Percentiles rank a stretch among this genome's conserved stretches.
These are phyloP conservation scores for Xylaria sp. DNA, from an alignment of 2,329 filamentous ascomycete genomes.

Conservation along the genomic window DNA sequence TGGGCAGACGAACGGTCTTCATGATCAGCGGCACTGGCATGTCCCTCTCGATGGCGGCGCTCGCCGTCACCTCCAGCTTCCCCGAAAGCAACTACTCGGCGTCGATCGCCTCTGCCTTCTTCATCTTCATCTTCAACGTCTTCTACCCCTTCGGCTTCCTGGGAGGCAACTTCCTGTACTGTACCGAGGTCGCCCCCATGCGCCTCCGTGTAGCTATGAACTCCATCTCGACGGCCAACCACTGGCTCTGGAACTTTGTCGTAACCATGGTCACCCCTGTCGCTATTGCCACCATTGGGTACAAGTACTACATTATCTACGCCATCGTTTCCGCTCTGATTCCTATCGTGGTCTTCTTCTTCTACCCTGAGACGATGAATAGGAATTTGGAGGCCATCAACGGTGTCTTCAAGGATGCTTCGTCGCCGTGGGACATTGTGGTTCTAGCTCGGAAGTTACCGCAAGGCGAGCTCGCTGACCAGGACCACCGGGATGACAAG, in stretches of 20 bases:
- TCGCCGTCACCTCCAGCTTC: constrained; percentile 59
- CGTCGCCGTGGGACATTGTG: constrained; percentile 13
- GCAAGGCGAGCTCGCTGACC: constrained; percentile 2
- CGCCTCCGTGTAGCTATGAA: constrained; percentile 61
- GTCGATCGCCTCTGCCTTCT: constrained; percentile 56
- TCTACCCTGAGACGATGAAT: constrained; percentile 66
- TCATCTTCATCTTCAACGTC: constrained; percentile 58
- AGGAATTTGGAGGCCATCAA: constrained; percentile 11
- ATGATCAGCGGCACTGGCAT: constrained; percentile 59
- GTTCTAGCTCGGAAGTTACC: constrained; percentile 1
- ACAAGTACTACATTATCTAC: constrained; percentile 69
- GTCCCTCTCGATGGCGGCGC: constrained; percentile 58
- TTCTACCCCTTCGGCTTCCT: constrained; percentile 59
- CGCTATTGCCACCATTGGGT: constrained; percentile 59
- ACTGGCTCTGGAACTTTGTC: constrained; percentile 62
- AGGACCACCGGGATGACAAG: background rate
- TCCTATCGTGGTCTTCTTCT: constrained; percentile 62
- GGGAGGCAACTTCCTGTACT: constrained; percentile 62
- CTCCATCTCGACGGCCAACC: constrained; percentile 54
- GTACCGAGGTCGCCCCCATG: constrained; percentile 60
- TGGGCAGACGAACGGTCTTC: constrained; percentile 57
- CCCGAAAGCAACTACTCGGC: constrained; percentile 51
- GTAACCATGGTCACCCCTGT: constrained; percentile 68
- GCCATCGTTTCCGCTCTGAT: constrained; percentile 67
- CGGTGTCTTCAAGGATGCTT: constrained; percentile 7